Conservation (phyloP, 2,329 filamentous ascomycete genomes). For the Alternaria tenuissima region DNA sequence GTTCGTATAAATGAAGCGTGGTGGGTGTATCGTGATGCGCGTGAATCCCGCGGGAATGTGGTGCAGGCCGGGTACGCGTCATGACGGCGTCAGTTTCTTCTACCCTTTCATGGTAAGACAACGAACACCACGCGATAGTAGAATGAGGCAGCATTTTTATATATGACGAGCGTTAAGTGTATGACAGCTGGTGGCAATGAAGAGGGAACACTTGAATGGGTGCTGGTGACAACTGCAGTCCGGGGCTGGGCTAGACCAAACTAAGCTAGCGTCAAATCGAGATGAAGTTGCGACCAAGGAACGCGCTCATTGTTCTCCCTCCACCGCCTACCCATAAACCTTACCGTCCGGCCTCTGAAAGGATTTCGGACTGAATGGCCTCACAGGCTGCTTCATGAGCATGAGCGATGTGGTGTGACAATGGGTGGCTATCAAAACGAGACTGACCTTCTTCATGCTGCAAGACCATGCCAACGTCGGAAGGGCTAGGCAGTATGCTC, state of each 20-base stretch:
- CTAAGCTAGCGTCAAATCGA: not conserved
- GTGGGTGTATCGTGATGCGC: not conserved
- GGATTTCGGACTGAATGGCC: accelerated
- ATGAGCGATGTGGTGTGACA: not conserved
- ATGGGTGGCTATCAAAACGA: not conserved
- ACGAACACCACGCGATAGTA: not conserved
- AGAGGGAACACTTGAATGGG: not conserved
- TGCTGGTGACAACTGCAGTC: not conserved
- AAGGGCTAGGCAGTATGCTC: not conserved
- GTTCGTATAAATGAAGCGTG: not conserved
- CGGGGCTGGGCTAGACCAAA: not conserved
- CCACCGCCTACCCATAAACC: not conserved
- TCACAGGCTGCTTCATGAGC: not conserved
- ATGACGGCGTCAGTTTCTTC: not conserved
- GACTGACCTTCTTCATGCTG: not conserved
- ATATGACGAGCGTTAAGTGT: not conserved
- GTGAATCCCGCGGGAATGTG: not conserved
- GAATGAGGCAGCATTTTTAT: not conserved
- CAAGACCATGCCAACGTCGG: not conserved
- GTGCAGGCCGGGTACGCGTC: not conserved
- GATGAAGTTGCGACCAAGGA: not conserved
- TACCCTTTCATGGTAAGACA: not conserved
- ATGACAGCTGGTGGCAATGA: not conserved
- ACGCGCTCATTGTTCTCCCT: not conserved
- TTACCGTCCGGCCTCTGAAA: not conserved